Conservation (phyloP, 1,139 yeast genomes). For the Kurtzmaniella quercitrusa region DNA sequence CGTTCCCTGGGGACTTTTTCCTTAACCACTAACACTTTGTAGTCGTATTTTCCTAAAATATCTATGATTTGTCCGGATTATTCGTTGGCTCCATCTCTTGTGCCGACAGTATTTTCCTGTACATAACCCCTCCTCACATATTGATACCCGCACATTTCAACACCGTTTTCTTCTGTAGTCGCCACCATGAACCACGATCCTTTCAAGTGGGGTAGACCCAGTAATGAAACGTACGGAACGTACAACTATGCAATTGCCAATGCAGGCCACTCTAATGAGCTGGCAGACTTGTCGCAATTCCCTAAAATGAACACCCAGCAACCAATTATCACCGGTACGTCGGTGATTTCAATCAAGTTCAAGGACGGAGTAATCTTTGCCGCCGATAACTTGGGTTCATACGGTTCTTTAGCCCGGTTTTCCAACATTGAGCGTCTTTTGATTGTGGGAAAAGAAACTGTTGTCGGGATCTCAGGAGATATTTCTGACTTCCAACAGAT, state of each 20-base stretch:
- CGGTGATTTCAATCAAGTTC: conserved; percentile 88
- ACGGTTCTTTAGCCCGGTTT: conserved; percentile 89
- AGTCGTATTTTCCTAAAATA: too few species aligned
- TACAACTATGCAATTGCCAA: conserved; percentile 73
- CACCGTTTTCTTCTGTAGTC: neutral
- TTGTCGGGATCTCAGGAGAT: conserved; percentile 95
- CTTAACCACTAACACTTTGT: too few species aligned
- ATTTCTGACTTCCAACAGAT: conserved; percentile 89
- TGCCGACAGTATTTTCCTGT: too few species aligned
- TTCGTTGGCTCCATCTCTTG: too few species aligned
- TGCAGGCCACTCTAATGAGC: conserved; percentile 29
- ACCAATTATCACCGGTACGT: conserved; percentile 95
- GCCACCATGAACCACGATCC: conserved; percentile 89
- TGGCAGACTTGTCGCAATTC: conserved; percentile 24
- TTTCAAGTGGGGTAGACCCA: conserved; percentile 92
- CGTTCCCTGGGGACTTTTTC: too few species aligned
- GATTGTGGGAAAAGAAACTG: conserved; percentile 77
- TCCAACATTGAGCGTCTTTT: conserved; percentile 80
- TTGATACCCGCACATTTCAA: neutral
- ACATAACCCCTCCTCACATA: too few species aligned
- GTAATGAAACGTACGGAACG: conserved; percentile 71
- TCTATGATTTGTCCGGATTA: too few species aligned
- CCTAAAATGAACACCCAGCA: conserved; percentile 87
- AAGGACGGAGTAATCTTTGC: conserved; percentile 90
- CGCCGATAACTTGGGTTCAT: conserved; percentile 90